Base-by-base conservation (phyloP, 2,329 filamentous ascomycete species). In the Annulohypoxylon truncatum region DNA sequence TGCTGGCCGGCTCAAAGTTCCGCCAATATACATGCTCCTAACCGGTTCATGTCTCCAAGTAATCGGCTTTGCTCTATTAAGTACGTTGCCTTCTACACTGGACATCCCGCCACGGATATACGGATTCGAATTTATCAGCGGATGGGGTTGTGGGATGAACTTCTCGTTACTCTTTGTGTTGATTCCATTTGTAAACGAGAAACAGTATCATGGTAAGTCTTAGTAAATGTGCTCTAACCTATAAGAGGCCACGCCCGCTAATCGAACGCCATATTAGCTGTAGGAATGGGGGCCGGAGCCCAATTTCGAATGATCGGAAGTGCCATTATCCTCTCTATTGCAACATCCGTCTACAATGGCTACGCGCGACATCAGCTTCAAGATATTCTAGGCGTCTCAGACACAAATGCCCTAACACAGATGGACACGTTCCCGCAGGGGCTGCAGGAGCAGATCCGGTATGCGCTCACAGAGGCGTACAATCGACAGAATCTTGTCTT, bases 281-380 rank as follows among this genome's bases (percentile, higher is more conserved):
- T 71, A n/a, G 71, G 48, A 0, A 59, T 74, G 53, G 72, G 66
- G 2, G 58, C 70, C 0, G 71, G 59, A 2, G 29, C 52, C 1
- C 72, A 74, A 38, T 70, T 71, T n/a, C 58, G 71, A 13, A 63
- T 68, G n/a, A 72, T 74, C 35, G 72, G 72, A 1, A 53, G 72
- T 10, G 18, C 66, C 1, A 59, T 73, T 1, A 53, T 67, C 2
- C 18, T 72, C 1, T 61, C 72, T 3, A 58, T 73, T 9, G 53
- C 70, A 1, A 74, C 71, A 1, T 66, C 71, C 0, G 38, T 74
- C 3, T 73, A 72, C 48, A 73, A 69, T 57, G 44, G 22, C 4
- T 65, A 60, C 13, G 44, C 50, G 0, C 51, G 46, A 9, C 59
- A 66, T 1, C 58, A 18, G 3, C 46, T 73, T 15, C 35, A 58